Conservation (phyloP, 1,139 yeast species). For the Trichomonascaceae sp. region DNA sequence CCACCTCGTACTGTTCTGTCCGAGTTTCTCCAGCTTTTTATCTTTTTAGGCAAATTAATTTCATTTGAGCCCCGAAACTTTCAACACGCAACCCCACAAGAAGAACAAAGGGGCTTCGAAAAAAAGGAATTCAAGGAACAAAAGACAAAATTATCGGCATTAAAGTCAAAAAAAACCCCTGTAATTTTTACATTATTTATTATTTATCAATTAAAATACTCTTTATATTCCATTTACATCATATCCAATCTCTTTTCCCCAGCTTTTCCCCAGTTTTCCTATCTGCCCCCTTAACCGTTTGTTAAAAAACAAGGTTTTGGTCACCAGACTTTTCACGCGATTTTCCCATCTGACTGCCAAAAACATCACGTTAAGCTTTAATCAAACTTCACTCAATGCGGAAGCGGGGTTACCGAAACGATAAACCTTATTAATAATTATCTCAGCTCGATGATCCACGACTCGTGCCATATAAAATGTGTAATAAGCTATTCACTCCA, state of each 20-base stretch:
- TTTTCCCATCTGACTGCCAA: not conserved
- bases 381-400: not conserved
- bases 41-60: not conserved
- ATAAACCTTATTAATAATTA: not conserved
- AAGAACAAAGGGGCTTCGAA: not conserved
- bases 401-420: not conserved
- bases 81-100: not conserved
- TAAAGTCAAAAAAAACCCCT: not conserved
- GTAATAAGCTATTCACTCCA: slow-evolving; percentile 72
- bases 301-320: not conserved
- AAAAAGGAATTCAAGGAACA: not conserved
- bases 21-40: not conserved
- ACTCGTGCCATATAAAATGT: slow-evolving; percentile 15
- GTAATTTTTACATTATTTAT: not conserved
- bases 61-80: not conserved
- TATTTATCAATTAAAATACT: not conserved
- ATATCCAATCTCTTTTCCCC: not conserved
- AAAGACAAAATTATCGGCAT: not conserved
- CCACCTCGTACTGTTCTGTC: not conserved
- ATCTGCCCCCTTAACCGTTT: not conserved
- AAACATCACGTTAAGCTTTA: not conserved
- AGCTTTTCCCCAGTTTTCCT: not conserved
- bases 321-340: not conserved
- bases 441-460: not conserved
- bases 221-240: not conserved